These are phyloP conservation scores for Hericium alpestre DNA, from an alignment of 768 basidiomycete species.

Conservation along the genomic window DNA sequence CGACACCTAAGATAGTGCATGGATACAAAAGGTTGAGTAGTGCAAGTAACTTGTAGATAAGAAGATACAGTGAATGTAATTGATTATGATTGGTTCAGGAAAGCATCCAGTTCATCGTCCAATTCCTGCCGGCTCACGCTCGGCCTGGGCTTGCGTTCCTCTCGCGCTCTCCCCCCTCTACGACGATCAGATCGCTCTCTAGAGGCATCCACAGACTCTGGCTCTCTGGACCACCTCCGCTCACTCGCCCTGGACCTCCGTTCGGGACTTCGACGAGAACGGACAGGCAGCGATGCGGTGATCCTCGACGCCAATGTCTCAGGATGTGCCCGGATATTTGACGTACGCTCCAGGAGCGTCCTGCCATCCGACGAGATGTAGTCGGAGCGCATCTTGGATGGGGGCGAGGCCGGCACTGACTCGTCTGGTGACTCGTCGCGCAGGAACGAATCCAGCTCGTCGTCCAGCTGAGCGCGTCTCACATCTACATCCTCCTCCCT, in stretches of 20 bases:
- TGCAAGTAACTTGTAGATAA: too few relatives aligned
- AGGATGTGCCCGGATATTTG: conserved; percentile 26
- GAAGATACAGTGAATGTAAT: too few relatives aligned
- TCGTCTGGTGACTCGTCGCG: conserved; percentile 29
- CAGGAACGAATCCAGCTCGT: conserved; percentile 62
- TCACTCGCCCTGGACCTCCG: conserved; percentile 3
- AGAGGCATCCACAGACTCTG: conserved; percentile 9
- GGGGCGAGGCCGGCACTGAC: conserved; percentile 23
- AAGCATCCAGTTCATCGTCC: conserved; percentile 76
- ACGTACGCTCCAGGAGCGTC: conserved; percentile 49
- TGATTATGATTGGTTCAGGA: conserved; percentile 35
- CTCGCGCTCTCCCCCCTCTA: conserved; percentile 11
- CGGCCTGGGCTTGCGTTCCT: conserved; percentile 26
- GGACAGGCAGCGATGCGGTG: conserved; percentile 35
- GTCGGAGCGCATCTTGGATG: conserved; percentile 62
- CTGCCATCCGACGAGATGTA: conserved; percentile 41
- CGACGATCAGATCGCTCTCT: conserved; percentile 4
- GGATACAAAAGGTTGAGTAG: too few relatives aligned
- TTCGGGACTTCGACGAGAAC: conserved; percentile 21
- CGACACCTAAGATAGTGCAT: too few relatives aligned
- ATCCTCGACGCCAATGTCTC: conserved; percentile 32
- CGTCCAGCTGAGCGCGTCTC: conserved; percentile 38
- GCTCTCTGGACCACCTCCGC: conserved; percentile 12
- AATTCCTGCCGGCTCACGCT: conserved; percentile 64
- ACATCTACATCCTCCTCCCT: conserved; percentile 20